phyloP scores from a whole-genome alignment of 2,329 filamentous ascomycete genomes.

The Nothomitra cinnamomea region DNA sequence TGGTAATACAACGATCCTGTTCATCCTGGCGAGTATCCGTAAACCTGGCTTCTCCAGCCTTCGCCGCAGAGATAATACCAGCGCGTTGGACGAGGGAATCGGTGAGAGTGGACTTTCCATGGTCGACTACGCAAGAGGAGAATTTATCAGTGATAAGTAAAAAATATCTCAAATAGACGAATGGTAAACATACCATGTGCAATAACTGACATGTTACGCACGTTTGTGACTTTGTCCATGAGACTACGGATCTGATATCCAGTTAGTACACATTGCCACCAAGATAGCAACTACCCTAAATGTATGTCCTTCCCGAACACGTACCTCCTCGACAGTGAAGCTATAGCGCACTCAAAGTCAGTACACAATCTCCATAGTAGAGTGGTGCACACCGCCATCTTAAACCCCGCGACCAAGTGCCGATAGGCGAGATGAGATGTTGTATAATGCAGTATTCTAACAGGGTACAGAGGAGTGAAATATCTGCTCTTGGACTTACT shows the following conservation, averaged over 20 bases:
- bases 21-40: constrained; percentile 96
- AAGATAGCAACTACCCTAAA: not conserved
- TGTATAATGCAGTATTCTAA: not conserved
- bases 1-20: constrained; percentile 99
- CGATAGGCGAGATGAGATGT: not conserved
- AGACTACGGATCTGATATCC: constrained; percentile 25
- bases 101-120: constrained; percentile 99
- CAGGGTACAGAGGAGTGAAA: not conserved
- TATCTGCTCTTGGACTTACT: constrained; percentile 52
- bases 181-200: constrained; percentile 55
- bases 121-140: constrained; percentile 51
- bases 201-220: constrained; percentile 99
- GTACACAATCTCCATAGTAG: constrained; percentile 29
- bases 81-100: constrained; percentile 98
- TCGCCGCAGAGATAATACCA: constrained; percentile 97
- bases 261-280: not conserved
- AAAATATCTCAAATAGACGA: not conserved
- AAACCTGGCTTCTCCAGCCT: constrained; percentile 89
- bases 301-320: constrained; percentile 15
- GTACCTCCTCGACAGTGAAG: constrained; percentile 90
- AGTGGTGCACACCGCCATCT: constrained; percentile 11
- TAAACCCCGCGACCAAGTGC: not conserved
- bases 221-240: constrained; percentile 39
- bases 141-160: not conserved
- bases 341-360: constrained; percentile 30